A percentile compares a stretch with the other conserved stretches of the same genome.
phyloP scores from a whole-genome alignment of 208 protist genomes.

The Leishmania tarentolae region DNA sequence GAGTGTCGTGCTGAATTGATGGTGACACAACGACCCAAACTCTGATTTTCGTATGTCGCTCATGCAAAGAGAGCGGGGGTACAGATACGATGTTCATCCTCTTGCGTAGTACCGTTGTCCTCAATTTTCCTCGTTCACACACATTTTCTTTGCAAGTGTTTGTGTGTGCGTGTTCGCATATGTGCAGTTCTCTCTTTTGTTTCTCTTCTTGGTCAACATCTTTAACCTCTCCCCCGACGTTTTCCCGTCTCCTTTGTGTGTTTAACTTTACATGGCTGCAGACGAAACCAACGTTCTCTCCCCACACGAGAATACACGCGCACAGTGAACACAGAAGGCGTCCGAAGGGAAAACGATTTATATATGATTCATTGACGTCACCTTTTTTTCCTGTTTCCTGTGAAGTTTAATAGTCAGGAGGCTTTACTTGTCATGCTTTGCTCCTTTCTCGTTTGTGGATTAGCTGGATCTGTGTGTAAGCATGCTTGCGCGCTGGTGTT shows the following conservation, averaged over 20 bases:
- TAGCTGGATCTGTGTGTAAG: background rate
- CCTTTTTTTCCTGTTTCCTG: background rate
- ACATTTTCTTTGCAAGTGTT: background rate
- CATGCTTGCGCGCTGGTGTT: background rate
- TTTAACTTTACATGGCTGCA: background rate
- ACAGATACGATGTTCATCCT: background rate
- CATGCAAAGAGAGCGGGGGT: background rate
- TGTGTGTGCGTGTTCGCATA: conserved; percentile 1
- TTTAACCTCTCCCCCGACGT: background rate
- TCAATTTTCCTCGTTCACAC: background rate
- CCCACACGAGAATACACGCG: background rate
- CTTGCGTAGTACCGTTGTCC: background rate
- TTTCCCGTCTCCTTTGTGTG: background rate
- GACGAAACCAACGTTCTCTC: background rate
- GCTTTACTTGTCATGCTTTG: conserved; percentile 6
- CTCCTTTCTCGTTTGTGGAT: conserved; percentile 4
- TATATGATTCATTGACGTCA: conserved; percentile 4
- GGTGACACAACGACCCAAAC: background rate
- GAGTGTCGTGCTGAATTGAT: background rate
- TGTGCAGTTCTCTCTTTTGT: background rate
- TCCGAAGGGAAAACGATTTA: background rate
- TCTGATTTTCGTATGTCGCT: background rate
- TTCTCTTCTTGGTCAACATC: conserved; percentile 7
- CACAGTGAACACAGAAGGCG: background rate
- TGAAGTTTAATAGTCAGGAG: background rate